Evolutionary conservation across 176 grass and related monocot genomes (phyloP), one percentile per base, ranked within the genome.

Genomic region (Cenchrus purpureus): DNA sequence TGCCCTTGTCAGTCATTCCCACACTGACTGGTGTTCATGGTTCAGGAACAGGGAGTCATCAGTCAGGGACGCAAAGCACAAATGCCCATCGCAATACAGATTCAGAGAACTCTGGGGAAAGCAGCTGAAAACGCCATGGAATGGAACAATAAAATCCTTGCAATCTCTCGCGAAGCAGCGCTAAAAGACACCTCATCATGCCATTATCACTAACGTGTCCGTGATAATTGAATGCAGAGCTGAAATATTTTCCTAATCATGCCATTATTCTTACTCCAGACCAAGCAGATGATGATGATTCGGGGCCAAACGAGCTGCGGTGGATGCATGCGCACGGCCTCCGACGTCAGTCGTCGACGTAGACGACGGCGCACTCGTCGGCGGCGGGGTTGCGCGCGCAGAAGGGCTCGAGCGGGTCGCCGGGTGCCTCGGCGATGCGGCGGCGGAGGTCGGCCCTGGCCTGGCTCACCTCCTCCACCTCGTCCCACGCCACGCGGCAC

Each of bases 391-490:
- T 92, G 9, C 57, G 54, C 25, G 60, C 40, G 80, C 94, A 97
- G 61, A 97, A 97, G 22, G 72, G 61, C 76, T 97, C 89, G 32
- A 97, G 94, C 61, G 87, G 91, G 84, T 97, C 91, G 50, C 64
- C 45, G 60, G 79, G 68, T 37, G 86, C 78, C 65, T 92, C 83
- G 48, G 79, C 49, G 52, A 90, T 46, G 60, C 87, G 88, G 37
- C 89, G 91, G 78, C 86, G 91, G 31, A 93, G 83, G 65, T 94
- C 61, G 77, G 91, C 94, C 71, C 84, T 87, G 59, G 92, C 94
- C 83, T 80, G 82, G 87, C 91, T 97, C 71, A 92, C 66, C 82
- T 94, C 91, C 87, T 97, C 94, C 85, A 94, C 89, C 89, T 97
- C 87, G 62, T 90, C 94, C 94, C 94, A 93, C 65, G 94, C 91